Percentiles rank a stretch among this genome's conserved stretches.
These are phyloP conservation scores for Peniophora sp. DNA, from an alignment of 1,284 basidiomycete species.

Conservation along the genomic window DNA sequence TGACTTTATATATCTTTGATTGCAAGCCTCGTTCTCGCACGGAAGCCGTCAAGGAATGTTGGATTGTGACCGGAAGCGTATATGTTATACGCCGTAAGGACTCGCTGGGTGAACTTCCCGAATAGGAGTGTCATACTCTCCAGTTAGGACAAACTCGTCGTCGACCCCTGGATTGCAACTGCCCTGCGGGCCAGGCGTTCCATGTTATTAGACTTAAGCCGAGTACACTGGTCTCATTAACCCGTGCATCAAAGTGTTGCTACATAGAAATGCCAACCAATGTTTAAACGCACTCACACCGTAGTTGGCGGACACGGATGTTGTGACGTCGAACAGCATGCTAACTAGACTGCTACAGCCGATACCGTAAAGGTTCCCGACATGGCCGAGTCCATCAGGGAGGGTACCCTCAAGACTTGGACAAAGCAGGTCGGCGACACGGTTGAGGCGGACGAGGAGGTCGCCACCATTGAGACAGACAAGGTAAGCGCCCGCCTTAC, in stretches of 20 bases:
- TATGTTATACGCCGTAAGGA: too few species aligned
- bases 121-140: too few species aligned
- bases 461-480: conserved; percentile 98
- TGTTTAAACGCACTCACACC: conserved; percentile 2
- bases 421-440: conserved; percentile 89
- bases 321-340: too few species aligned
- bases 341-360: conserved; percentile 28
- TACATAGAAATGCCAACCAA: too few species aligned
- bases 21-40: background rate
- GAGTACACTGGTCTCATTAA: background rate
- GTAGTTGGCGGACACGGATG: conserved; percentile 5
- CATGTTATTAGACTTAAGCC: too few species aligned
- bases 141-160: too few species aligned
- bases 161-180: too few species aligned
- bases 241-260: background rate
- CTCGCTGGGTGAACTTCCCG: too few species aligned
- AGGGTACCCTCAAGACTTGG: conserved; percentile 96
- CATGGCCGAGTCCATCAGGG: conserved; percentile 99
- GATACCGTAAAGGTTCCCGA: conserved; percentile 95
- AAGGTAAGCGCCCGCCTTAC: conserved; percentile 53
- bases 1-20: background rate
- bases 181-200: too few species aligned
- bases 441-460: conserved; percentile 90
- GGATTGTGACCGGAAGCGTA: too few species aligned
- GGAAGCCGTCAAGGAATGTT: background rate